Percentiles rank a stretch among this genome's conserved stretches.
phyloP scores from a whole-genome alignment of 2,329 filamentous ascomycete genomes.

The Dactylellina parvicollis region DNA sequence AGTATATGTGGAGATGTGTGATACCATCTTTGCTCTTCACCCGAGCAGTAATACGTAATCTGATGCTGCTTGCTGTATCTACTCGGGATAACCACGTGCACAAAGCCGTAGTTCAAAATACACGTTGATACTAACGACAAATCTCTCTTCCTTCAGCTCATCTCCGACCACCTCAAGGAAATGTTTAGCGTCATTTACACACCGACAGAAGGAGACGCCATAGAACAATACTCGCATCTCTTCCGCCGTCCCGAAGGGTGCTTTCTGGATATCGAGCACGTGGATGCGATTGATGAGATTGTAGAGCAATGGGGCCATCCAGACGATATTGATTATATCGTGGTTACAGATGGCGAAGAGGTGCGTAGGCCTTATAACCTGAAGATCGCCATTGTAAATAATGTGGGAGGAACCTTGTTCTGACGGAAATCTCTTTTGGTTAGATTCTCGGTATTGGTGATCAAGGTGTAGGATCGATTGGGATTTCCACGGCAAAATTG shows the following conservation, averaged over 20 bases:
- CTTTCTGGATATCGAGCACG: constrained; percentile 70
- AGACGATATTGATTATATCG: constrained; percentile 87
- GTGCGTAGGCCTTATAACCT: constrained; percentile 25
- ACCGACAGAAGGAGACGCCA: constrained; percentile 87
- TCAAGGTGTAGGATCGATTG: constrained; percentile 83
- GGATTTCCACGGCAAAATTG: constrained; percentile 86
- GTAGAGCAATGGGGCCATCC: constrained; percentile 70
- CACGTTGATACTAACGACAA: neutral
- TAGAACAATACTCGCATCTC: constrained; percentile 80
- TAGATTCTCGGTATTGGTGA: constrained; percentile 87
- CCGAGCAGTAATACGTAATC: too few species aligned
- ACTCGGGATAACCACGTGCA: too few species aligned
- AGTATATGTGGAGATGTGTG: too few species aligned
- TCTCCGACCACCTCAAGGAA: constrained; percentile 80
- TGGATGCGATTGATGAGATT: constrained; percentile 54
- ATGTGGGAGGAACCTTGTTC: neutral
- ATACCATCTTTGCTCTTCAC: too few species aligned
- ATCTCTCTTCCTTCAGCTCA: constrained; percentile 71
- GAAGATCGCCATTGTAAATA: neutral
- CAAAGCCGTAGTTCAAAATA: too few species aligned
- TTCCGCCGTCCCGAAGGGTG: constrained; percentile 83
- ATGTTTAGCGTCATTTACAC: constrained; percentile 95
- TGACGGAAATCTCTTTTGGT: neutral
- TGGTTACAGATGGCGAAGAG: constrained; percentile 73
- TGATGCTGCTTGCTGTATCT: neutral